These are phyloP conservation scores for Arthrinium phaeospermum DNA, from an alignment of 2,329 filamentous ascomycete genomes.

Conservation along the genomic window DNA sequence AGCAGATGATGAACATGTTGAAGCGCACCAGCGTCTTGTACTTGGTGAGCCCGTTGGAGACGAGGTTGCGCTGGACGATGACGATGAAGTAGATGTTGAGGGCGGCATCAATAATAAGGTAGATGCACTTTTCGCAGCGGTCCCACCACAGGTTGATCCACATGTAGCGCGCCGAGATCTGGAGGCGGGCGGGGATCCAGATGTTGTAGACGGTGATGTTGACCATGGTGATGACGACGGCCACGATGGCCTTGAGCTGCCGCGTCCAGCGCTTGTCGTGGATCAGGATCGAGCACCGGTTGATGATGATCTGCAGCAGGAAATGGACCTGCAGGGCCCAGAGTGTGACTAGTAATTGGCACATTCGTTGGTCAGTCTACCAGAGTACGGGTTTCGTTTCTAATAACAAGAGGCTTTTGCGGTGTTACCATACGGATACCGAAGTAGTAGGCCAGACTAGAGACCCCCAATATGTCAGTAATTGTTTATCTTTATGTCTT, in stretches of 20 bases:
- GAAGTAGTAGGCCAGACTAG: neutral
- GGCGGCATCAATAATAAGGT: slow-evolving; percentile 51
- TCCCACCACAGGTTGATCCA: slow-evolving; percentile 57
- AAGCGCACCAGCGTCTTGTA: slow-evolving; percentile 52
- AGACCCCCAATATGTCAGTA: neutral
- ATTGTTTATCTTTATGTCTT: too few relatives aligned
- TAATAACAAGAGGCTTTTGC: too few relatives aligned
- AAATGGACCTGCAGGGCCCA: slow-evolving; percentile 54
- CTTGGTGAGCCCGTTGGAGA: slow-evolving; percentile 53
- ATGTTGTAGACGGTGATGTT: slow-evolving; percentile 60
- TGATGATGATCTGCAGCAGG: slow-evolving; percentile 60
- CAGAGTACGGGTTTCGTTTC: neutral
- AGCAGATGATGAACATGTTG: slow-evolving; percentile 50
- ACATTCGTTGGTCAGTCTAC: neutral
- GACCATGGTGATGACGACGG: slow-evolving; percentile 50
- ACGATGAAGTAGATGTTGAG: slow-evolving; percentile 58
- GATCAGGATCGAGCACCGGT: slow-evolving; percentile 54
- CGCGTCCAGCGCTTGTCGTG: slow-evolving; percentile 43
- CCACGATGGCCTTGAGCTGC: slow-evolving; percentile 50
- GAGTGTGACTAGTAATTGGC: slow-evolving; percentile 33
- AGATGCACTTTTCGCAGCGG: slow-evolving; percentile 56
- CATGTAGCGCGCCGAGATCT: slow-evolving; percentile 47
- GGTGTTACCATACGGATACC: slow-evolving; percentile 17
- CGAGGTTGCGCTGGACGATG: slow-evolving; percentile 49
- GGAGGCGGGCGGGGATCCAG: slow-evolving; percentile 58